Conservation (phyloP, 768 basidiomycete genomes). For the Galerina marginata region DNA sequence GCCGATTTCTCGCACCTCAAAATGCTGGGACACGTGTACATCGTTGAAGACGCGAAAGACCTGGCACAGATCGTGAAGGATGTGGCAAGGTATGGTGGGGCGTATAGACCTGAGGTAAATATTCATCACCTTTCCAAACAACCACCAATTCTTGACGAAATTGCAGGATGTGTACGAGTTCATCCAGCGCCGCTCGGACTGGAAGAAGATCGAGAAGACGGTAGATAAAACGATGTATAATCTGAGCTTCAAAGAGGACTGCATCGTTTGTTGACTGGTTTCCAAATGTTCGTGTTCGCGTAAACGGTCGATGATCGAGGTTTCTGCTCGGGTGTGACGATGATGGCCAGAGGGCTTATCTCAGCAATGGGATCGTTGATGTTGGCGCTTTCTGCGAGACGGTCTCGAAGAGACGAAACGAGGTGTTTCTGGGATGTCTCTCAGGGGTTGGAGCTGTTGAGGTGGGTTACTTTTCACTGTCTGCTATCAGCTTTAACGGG, state of each 20-base stretch:
- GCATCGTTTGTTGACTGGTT: slow-evolving; percentile 52
- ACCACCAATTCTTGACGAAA: neutral
- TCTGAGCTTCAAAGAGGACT: slow-evolving; percentile 92
- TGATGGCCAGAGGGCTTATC: no score
- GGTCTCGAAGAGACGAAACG: no score
- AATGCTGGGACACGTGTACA: slow-evolving; percentile 96
- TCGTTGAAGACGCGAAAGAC: slow-evolving; percentile 95
- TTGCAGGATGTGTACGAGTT: slow-evolving; percentile 91
- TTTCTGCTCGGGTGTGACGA: no score
- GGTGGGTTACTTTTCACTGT: no score
- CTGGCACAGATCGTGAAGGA: slow-evolving; percentile 95
- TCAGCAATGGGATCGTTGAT: no score
- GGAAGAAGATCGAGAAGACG: slow-evolving; percentile 98
- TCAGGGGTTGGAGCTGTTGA: no score
- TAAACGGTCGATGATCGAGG: no score
- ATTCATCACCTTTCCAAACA: neutral
- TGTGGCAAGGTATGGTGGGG: slow-evolving; percentile 94
- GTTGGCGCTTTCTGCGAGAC: no score
- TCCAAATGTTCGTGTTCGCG: neutral
- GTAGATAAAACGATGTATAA: slow-evolving; percentile 97
- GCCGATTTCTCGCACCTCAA: slow-evolving; percentile 93
- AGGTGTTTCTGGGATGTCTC: no score
- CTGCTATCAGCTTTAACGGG: no score
- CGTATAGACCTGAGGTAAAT: slow-evolving; percentile 88
- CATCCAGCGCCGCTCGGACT: slow-evolving; percentile 91